Evolutionary conservation across 176 grass and related monocot species (phyloP), one percentile per base, ranked within the genome.

Genomic region (Phoenix dactylifera): DNA sequence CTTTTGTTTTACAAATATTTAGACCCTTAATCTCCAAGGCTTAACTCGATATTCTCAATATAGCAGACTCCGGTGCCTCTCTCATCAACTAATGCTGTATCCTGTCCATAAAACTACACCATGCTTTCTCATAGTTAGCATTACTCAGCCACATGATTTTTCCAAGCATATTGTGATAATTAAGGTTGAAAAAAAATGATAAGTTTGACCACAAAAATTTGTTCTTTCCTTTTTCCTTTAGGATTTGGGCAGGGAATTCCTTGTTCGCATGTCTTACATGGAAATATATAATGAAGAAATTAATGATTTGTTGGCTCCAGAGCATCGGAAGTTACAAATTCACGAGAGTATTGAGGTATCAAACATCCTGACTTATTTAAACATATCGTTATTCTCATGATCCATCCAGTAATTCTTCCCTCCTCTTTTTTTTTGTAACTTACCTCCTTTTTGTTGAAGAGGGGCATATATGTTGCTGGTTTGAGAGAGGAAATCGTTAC

Each of bases 221-320:
- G 0, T 32, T 51, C 26, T 2, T 52, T 78, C 70, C 51, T 18
- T 22, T 66, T 50, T 74, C n/a, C 18, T 72, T 54, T 76, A 96
- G 92, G 78, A 89, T 72, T 71, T 68, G 70, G 80, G 88, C 54
- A 77, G 92, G 66, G 92, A 97, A 55, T 97, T 97, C 30, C 80
- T 97, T 76, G 67, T 97, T 50, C 84, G 87, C 9, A 90, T 97
- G 92, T 97, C 87, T 52, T 97, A 97, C 54, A 90, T 97, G 92
- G 92, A 97, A 74, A 90, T 96, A 25, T 96, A 90, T 54, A 96
- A 96, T 80, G 91, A 96, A 79, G 86, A 96, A 50, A 96, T 96
- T 59, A 90, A 97, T 75, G 92, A 90, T 35, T 74, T 97, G 59
- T 72, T 97, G 62, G 92, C 80, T 18, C 92, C 87, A 52, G 92